A percentile compares a stretch with the other conserved stretches of the same genome.
phyloP scores from a whole-genome alignment of 768 basidiomycete species.

The Leucogyrophana mollusca region DNA sequence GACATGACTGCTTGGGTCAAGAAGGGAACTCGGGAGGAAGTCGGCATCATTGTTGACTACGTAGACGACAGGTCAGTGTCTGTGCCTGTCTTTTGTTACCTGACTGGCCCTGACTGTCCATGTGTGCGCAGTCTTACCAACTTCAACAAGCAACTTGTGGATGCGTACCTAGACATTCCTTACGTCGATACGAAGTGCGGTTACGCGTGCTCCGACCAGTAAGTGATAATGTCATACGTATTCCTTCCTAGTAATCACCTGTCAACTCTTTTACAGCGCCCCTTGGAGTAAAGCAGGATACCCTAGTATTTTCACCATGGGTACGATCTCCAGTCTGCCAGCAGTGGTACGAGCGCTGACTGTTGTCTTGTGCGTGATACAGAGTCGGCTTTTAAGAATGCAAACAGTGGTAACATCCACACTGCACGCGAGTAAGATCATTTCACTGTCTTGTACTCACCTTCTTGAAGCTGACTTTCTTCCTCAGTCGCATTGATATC shows the following conservation, averaged over 20 bases:
- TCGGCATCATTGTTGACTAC: conserved; percentile 79
- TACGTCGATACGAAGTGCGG: conserved; percentile 77
- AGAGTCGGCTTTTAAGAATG: conserved; percentile 69
- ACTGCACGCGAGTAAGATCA: conserved; percentile 63
- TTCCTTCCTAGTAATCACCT: conserved; percentile 25
- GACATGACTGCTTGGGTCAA: conserved; percentile 92
- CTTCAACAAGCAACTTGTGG: conserved; percentile 71
- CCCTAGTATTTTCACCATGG: conserved; percentile 74
- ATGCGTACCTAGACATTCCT: conserved; percentile 76
- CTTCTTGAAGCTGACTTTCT: conserved; percentile 41
- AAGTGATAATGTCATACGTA: conserved; percentile 22
- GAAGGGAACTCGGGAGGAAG: conserved; percentile 67
- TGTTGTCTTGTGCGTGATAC: conserved; percentile 2
- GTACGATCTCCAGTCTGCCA: background rate
- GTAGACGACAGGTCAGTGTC: conserved; percentile 51
- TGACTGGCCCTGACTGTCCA: conserved; percentile 1
- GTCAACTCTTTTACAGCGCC: conserved; percentile 36
- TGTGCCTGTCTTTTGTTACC: conserved; percentile 21
- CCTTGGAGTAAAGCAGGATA: conserved; percentile 82
- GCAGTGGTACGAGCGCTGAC: background rate
- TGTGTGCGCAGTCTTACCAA: conserved; percentile 56
- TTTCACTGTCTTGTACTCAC: conserved; percentile 28
- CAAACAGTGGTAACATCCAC: conserved; percentile 76
- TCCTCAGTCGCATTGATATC: conserved; percentile 66
- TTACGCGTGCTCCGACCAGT: conserved; percentile 90